A percentile compares a stretch with the other conserved stretches of the same genome.
Evolutionary conservation across 192 early-diverging fungal genomes (phyloP).

Genomic region (Chytriomyces sp.): DNA sequence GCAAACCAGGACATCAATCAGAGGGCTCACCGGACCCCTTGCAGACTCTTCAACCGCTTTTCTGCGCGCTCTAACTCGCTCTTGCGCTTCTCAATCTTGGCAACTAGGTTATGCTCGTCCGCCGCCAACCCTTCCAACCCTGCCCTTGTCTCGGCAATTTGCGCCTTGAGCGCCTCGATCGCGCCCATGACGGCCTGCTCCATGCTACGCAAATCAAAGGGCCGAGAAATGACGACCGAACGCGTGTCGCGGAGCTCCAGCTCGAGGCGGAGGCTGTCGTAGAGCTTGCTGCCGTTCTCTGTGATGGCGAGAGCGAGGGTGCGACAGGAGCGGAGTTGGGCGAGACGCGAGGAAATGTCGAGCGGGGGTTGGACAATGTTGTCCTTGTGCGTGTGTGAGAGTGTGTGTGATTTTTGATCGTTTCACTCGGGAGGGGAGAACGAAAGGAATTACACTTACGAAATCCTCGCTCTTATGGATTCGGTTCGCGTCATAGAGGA

Average conservation of each 20-base stretch:
- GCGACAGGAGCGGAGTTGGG: constrained; percentile 48
- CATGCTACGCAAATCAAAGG: constrained; percentile 52
- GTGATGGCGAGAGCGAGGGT: constrained; percentile 49
- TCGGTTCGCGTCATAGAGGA: constrained; percentile 45
- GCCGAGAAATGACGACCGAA: constrained; percentile 44
- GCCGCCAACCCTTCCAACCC: constrained; percentile 43
- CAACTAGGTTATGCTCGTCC: constrained; percentile 50
- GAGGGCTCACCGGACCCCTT: constrained; percentile 46
- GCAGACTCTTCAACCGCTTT: constrained; percentile 51
- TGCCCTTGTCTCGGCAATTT: constrained; percentile 33
- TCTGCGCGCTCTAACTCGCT: constrained; percentile 55
- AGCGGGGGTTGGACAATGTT: constrained; percentile 28
- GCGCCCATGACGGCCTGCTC: constrained; percentile 45
- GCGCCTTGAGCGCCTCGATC: constrained; percentile 32
- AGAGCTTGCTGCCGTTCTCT: constrained; percentile 47
- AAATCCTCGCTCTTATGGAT: constrained; percentile 7
- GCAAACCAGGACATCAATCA: not conserved
- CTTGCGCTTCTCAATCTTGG: constrained; percentile 61
- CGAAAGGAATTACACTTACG: not conserved
- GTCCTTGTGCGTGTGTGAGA: constrained; percentile 6
- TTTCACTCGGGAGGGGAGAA: too few species aligned
- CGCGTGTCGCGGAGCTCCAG: constrained; percentile 47
- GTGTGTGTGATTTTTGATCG: not conserved
- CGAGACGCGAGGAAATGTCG: constrained; percentile 47
- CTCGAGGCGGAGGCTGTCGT: constrained; percentile 51